Percentiles rank a stretch among this genome's conserved stretches.
Evolutionary conservation across 768 basidiomycete genomes (phyloP).

Genomic region (Phlebiopsis gigantea): DNA sequence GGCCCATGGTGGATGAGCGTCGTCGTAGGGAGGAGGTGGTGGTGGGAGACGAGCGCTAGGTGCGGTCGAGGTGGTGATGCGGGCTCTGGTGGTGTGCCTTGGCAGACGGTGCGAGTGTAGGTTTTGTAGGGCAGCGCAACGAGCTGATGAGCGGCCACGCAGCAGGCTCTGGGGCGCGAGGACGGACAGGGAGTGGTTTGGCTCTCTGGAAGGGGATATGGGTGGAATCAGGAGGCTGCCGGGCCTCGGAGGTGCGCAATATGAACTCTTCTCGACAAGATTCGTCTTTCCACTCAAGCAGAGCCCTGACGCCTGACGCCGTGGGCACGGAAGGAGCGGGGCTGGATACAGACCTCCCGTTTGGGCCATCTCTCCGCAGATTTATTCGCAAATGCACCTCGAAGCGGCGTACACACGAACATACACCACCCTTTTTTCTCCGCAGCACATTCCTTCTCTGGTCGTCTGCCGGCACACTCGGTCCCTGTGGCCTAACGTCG

Average conservation of each 20-base stretch:
- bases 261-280: neutral
- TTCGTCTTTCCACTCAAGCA: slow-evolving; percentile 3
- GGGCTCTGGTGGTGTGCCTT: neutral
- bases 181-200: neutral
- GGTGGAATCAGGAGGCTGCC: slow-evolving; percentile 1
- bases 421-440: slow-evolving; percentile 6
- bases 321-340: slow-evolving; percentile 2
- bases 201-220: slow-evolving; percentile 4
- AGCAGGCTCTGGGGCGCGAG: neutral
- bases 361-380: neutral
- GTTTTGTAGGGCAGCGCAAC: slow-evolving; percentile 1
- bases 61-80: slow-evolving; percentile 3
- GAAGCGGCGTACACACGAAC: slow-evolving; percentile 4
- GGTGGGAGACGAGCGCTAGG: slow-evolving; percentile 6
- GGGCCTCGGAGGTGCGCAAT: neutral
- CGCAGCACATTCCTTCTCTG: slow-evolving; percentile 5
- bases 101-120: no score
- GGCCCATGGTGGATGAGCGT: slow-evolving; percentile 45
- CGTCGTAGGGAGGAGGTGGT: slow-evolving; percentile 1
- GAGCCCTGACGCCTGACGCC: slow-evolving; percentile 4
- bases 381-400: neutral
- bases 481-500: slow-evolving; percentile 1
- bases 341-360: neutral
- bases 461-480: slow-evolving; percentile 4
- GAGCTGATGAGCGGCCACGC: neutral